phyloP scores from a whole-genome alignment of 179 eudicot species.

The Actinidia arguta region DNA sequence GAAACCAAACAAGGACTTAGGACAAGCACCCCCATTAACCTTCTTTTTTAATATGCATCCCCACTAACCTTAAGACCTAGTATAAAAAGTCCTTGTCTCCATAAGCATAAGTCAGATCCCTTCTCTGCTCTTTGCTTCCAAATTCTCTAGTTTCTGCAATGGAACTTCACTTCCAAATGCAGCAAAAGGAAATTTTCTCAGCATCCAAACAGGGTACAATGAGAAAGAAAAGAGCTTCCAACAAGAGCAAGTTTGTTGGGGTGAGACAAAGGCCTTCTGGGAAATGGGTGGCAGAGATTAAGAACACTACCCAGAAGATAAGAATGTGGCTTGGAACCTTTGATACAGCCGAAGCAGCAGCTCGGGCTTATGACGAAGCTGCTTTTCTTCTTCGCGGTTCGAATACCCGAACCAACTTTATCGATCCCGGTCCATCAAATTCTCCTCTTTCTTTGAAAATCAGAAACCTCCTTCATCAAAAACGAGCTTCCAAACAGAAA shows the following conservation, averaged over 20 bases:
- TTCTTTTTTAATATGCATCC: not conserved
- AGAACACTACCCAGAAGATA: conserved; percentile 46
- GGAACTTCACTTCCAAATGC: conserved; percentile 38
- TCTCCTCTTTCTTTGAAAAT: conserved; percentile 39
- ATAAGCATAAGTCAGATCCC: conserved; percentile 6
- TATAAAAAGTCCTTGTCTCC: conserved; percentile 12
- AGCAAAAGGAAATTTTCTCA: conserved; percentile 11
- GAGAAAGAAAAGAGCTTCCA: conserved; percentile 14
- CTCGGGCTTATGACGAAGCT: conserved; percentile 50
- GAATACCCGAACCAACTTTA: conserved; percentile 41
- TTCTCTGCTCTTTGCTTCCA: not conserved
- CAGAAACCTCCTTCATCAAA: conserved; percentile 38
- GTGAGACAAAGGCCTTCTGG: conserved; percentile 53
- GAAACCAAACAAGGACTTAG: conserved; percentile 15
- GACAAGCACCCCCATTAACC: conserved; percentile 4
- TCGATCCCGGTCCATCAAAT: conserved; percentile 22
- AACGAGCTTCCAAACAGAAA: conserved; percentile 30
- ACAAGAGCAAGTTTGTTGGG: conserved; percentile 37
- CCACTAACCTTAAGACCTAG: conserved; percentile 8
- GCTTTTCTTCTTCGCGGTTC: conserved; percentile 46
- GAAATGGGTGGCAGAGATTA: conserved; percentile 53
- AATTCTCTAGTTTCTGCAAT: not conserved
- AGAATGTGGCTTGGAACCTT: conserved; percentile 55
- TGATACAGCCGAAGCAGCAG: conserved; percentile 47
- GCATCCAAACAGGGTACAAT: conserved; percentile 18